A percentile compares a stretch with the other conserved stretches of the same genome.
Conservation (phyloP, 345 rosid genomes). For the Carallia pectinifolia region DNA sequence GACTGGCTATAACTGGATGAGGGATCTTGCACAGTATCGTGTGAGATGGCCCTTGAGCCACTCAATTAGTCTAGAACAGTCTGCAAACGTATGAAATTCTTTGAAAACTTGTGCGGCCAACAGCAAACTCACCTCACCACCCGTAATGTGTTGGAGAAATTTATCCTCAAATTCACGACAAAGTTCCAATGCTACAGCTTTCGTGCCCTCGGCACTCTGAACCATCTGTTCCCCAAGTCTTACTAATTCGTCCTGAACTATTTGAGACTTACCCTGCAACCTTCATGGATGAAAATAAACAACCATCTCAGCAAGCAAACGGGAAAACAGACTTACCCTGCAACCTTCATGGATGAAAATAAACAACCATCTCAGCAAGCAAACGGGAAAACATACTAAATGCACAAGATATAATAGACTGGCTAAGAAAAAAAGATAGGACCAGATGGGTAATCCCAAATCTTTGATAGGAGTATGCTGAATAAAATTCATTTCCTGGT, state of each 20-base stretch:
- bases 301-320: not conserved
- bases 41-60: not conserved
- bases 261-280: slow-evolving; percentile 90
- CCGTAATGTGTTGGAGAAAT: slow-evolving; percentile 80
- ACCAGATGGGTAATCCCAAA: not conserved
- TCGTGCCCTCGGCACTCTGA: slow-evolving; percentile 82
- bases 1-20: not conserved
- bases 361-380: not conserved
- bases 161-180: slow-evolving; percentile 99
- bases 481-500: no score
- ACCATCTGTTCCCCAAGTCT: slow-evolving; percentile 93
- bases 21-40: not conserved
- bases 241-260: slow-evolving; percentile 75
- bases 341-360: slow-evolving; percentile 44
- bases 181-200: slow-evolving; percentile 94
- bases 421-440: not conserved
- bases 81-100: not conserved
- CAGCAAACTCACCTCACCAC: slow-evolving; percentile 71
- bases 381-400: no score
- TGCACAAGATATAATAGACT: not conserved
- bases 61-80: not conserved
- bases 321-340: slow-evolving; percentile 40
- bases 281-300: slow-evolving; percentile 30
- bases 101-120: not conserved
- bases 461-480: no score